Evolutionary conservation across 768 basidiomycete genomes (phyloP).

Genomic region (Leccinum rimulosum): DNA sequence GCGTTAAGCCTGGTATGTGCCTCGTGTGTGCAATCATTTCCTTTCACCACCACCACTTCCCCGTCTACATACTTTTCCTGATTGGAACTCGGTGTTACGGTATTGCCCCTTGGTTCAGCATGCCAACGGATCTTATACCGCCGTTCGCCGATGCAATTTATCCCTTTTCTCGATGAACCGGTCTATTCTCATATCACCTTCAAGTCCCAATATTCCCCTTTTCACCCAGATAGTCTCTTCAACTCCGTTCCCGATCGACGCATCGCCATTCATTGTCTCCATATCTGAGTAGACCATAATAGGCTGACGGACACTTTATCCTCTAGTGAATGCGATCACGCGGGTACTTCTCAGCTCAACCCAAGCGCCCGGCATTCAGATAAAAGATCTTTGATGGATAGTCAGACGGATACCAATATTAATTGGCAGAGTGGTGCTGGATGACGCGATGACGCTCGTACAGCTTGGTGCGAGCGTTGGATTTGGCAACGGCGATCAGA

Average conservation of each 20-base stretch:
- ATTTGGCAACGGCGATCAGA: conserved; percentile 27
- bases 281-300: not conserved
- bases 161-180: conserved; percentile 1
- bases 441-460: conserved; percentile 16
- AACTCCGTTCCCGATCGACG: conserved; percentile 15
- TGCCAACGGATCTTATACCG: not conserved
- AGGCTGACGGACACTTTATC: conserved; percentile 10
- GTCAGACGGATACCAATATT: not conserved
- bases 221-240: conserved; percentile 1
- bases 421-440: not conserved
- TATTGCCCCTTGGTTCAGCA: not conserved
- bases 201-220: conserved; percentile 4
- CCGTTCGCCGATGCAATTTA: not conserved
- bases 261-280: conserved; percentile 3
- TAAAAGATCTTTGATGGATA: conserved; percentile 63
- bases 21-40: not conserved
- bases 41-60: not conserved
- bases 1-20: conserved; percentile 45
- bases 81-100: not conserved
- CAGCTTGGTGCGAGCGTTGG: conserved; percentile 19
- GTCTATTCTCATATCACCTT: not conserved
- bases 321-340: conserved; percentile 68
- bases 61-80: conserved; percentile 1
- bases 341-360: conserved; percentile 82
- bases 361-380: conserved; percentile 86